Evolutionary conservation across 2,329 filamentous ascomycete species (phyloP), one percentile per base, ranked within the genome.

Genomic region (Colletotrichum costaricense): DNA sequence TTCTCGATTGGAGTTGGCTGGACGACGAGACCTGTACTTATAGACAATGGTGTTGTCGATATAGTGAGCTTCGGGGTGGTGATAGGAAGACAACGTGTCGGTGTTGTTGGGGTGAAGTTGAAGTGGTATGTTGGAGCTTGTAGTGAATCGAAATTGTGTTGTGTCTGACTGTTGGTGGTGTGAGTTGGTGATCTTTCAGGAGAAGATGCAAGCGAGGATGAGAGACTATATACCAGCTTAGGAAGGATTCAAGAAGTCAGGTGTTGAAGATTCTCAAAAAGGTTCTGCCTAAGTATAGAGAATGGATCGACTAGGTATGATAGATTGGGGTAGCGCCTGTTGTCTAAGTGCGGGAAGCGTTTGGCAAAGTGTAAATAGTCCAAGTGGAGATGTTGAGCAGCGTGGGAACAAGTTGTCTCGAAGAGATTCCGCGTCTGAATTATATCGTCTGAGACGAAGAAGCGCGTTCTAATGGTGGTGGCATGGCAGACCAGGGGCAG

Each of bases 341-440:
- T 12, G 35, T 57, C 33, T 56, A 46, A 46, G 46, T 60, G 66
- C 59, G 33, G 60, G 28, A 60, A 42, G 22, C 26, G 55, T 35
- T 16, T n/a, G 19, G 6, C 56, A 52, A 73, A 73, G 71, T 73
- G 67, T 70, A 73, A 73, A 73, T 70, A 49, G 35, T 52, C 52
- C 30, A 42, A 28, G 71, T 73, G 71, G 71, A 66, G 67, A 57
- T 49, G 16, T 26, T 28, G 55, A 71, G 46, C n/a, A 67, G 24
- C 26, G 56, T 46, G 67, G 63, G 33, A 67, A 52, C 30, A 52
- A 24, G 12, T 14, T 24, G 58, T 55, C 33, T 63, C 57, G 5
- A 42, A 56, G 67, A 16, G 70, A 70, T 55, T 35, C 33, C 59
- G 49, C 56, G 60, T 73, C 70, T 60, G 67, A 66, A 70, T 57